Percentiles rank a stretch among this genome's conserved stretches.
phyloP scores from a whole-genome alignment of 306 rosid genomes.

The Ziziphus jujuba region DNA sequence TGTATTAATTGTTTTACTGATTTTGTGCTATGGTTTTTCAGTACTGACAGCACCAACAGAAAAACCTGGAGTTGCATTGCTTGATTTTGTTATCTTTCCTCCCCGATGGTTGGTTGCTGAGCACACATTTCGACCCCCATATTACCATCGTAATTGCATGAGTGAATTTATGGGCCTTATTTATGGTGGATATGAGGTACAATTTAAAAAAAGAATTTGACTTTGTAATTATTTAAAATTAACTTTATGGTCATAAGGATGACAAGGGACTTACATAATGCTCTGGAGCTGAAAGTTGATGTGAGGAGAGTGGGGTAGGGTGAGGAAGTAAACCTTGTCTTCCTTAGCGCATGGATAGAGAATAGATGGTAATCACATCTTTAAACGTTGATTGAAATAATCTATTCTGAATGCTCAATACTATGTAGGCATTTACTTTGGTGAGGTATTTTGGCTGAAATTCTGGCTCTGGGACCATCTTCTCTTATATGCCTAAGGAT shows the following conservation, averaged over 20 bases:
- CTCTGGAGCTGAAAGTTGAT: neutral
- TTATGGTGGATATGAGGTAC: slow-evolving; percentile 89
- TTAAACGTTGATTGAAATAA: too few species aligned
- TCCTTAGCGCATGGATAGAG: neutral
- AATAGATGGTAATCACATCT: too few species aligned
- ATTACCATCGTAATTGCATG: slow-evolving; percentile 98
- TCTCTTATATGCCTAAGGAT: too few species aligned
- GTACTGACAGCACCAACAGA: slow-evolving; percentile 94
- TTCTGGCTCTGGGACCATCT: too few species aligned
- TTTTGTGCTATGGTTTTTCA: slow-evolving; percentile 30
- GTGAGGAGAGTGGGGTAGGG: too few species aligned
- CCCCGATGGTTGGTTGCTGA: slow-evolving; percentile 97
- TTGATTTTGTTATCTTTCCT: slow-evolving; percentile 90
- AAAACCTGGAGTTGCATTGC: slow-evolving; percentile 88
- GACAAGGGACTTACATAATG: neutral
- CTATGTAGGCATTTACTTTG: too few species aligned
- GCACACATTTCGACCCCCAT: slow-evolving; percentile 96
- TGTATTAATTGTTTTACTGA: slow-evolving; percentile 5
- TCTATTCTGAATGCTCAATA: too few species aligned
- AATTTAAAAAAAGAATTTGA: slow-evolving; percentile 1
- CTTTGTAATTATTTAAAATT: neutral
- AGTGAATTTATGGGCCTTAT: slow-evolving; percentile 98
- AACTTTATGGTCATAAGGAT: neutral
- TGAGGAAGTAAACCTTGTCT: neutral
- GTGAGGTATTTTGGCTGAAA: too few species aligned